These are phyloP conservation scores for Rugosomyces carneus DNA, from an alignment of 1,284 basidiomycete species.

Conservation along the genomic window DNA sequence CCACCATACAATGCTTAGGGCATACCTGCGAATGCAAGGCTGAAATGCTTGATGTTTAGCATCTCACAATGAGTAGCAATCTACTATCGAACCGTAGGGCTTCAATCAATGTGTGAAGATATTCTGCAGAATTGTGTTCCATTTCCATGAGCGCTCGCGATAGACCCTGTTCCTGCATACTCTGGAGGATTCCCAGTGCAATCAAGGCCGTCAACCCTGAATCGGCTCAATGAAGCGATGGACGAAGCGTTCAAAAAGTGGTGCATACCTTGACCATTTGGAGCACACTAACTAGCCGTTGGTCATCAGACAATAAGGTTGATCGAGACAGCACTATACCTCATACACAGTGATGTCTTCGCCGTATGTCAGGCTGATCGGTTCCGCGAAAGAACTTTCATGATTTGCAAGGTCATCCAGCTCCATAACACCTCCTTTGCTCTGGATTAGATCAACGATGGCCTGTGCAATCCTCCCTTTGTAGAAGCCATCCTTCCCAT, in stretches of 20 bases:
- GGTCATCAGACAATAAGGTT: not conserved
- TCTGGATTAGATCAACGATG: constrained; percentile 79
- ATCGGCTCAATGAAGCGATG: not conserved
- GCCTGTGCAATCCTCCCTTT: constrained; percentile 83
- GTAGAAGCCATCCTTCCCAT: constrained; percentile 90
- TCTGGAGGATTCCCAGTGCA: constrained; percentile 87
- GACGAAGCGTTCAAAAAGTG: not conserved
- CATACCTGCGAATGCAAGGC: constrained; percentile 64
- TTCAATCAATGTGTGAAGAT: constrained; percentile 85
- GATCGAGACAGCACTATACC: not conserved
- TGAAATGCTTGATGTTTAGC: constrained; percentile 23
- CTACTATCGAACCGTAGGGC: constrained; percentile 52
- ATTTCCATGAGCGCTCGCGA: constrained; percentile 67
- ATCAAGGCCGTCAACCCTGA: constrained; percentile 84
- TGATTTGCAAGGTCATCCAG: constrained; percentile 83
- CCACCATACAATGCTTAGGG: not conserved
- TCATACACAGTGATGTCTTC: constrained; percentile 61
- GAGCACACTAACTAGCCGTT: constrained; percentile 62
- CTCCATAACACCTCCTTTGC: constrained; percentile 85
- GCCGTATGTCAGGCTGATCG: constrained; percentile 85
- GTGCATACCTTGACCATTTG: constrained; percentile 79
- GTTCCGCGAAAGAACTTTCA: constrained; percentile 73
- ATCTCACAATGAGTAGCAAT: not conserved
- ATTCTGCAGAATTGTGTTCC: constrained; percentile 84
- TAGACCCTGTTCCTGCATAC: constrained; percentile 69